phyloP scores from a whole-genome alignment of 2,329 filamentous ascomycete genomes.

The Sarocladiaceae sp. region DNA sequence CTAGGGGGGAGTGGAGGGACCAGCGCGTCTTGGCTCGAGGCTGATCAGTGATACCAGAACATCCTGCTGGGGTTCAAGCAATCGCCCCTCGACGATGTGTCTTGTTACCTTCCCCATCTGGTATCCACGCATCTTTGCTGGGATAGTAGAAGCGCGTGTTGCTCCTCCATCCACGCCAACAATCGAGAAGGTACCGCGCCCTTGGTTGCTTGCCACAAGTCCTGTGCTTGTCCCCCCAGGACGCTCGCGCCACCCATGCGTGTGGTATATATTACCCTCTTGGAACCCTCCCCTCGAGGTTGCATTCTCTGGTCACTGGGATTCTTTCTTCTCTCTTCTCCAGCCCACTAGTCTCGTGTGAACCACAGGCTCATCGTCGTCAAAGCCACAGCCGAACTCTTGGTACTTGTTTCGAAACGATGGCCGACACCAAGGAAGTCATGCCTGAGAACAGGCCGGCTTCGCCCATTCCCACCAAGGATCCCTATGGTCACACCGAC shows the following conservation, averaged over 20 bases:
- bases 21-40: constrained; percentile 8
- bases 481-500: constrained; percentile 11
- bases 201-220: constrained; percentile 6
- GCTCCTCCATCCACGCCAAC: not conserved
- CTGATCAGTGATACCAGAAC: constrained; percentile 9
- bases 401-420: not conserved
- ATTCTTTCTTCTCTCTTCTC: not conserved
- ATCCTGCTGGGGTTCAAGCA: constrained; percentile 1
- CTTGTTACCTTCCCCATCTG: constrained; percentile 7
- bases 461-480: constrained; percentile 14
- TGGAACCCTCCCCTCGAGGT: not conserved
- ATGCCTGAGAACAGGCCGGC: not conserved
- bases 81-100: constrained; percentile 4
- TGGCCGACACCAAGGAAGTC: constrained; percentile 10
- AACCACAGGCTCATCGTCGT: not conserved
- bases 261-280: constrained; percentile 7
- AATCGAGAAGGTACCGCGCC: not conserved
- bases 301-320: not conserved
- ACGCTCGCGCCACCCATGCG: constrained; percentile 1
- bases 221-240: not conserved
- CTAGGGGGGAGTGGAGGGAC: not conserved
- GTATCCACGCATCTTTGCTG: constrained; percentile 3
- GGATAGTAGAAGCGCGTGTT: not conserved
- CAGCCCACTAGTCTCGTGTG: not conserved
- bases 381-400: not conserved